Conservation (phyloP, 1,139 yeast genomes). For the Scheffersomyces parashehatae region DNA sequence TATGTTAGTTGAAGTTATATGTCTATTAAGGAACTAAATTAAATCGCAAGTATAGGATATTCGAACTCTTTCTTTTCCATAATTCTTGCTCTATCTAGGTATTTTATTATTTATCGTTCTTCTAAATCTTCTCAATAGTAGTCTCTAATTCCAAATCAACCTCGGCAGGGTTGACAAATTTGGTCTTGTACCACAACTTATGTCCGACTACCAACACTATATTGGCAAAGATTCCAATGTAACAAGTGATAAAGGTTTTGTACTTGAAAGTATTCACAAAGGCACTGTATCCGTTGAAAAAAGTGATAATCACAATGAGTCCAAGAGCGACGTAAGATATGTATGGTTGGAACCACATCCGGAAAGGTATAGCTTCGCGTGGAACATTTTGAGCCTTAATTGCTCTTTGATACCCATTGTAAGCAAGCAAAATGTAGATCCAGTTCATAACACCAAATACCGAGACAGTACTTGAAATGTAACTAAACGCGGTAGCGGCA, state of each 20-base stretch:
- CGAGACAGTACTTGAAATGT: conserved; percentile 16
- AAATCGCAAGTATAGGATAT: too few species aligned
- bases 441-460: conserved; percentile 18
- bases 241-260: conserved; percentile 12
- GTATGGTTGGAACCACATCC: conserved; percentile 20
- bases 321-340: conserved; percentile 18
- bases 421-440: conserved; percentile 12
- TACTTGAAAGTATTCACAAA: conserved; percentile 21
- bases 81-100: too few species aligned
- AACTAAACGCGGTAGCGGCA: conserved; percentile 15
- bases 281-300: conserved; percentile 24
- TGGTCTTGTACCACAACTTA: conserved; percentile 4
- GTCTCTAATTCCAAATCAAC: conserved; percentile 1
- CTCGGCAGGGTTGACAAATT: conserved; percentile 1
- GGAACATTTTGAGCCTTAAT: conserved; percentile 8
- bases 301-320: conserved; percentile 16
- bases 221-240: conserved; percentile 10
- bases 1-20: too few species aligned
- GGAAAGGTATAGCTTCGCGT: conserved; percentile 13
- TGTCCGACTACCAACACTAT: conserved; percentile 6
- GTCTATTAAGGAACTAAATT: too few species aligned
- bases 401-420: conserved; percentile 11
- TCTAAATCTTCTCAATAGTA: too few species aligned
- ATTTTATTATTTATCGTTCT: too few species aligned
- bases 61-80: too few species aligned